These are phyloP conservation scores for Beauveria sp. DNA, from an alignment of 2,329 filamentous ascomycete genomes.

Conservation along the genomic window DNA sequence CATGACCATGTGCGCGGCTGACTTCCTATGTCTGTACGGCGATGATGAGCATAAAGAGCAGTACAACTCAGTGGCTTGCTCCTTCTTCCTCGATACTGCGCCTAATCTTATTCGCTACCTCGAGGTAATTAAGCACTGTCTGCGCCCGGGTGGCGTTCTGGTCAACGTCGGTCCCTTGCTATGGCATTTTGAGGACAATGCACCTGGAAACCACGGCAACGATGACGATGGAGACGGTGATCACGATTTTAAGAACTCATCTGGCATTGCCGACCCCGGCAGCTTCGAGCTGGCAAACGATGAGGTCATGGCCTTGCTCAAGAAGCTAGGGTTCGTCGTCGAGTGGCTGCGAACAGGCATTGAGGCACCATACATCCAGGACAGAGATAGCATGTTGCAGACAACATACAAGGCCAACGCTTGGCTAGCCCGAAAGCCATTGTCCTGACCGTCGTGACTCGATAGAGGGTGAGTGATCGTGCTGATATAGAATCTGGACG, in stretches of 20 bases:
- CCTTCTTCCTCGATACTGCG: slow-evolving; percentile 97
- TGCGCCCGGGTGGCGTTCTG: slow-evolving; percentile 71
- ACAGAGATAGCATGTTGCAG: slow-evolving; percentile 76
- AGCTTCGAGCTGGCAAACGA: slow-evolving; percentile 86
- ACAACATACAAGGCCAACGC: slow-evolving; percentile 72
- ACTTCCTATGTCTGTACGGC: slow-evolving; percentile 83
- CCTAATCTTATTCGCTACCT: slow-evolving; percentile 89
- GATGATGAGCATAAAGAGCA: slow-evolving; percentile 49
- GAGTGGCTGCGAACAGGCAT: slow-evolving; percentile 52
- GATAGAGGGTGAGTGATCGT: not conserved
- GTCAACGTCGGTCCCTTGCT: slow-evolving; percentile 85
- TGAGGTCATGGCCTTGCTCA: slow-evolving; percentile 72
- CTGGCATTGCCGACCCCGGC: slow-evolving; percentile 80
- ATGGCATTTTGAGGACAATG: slow-evolving; percentile 88
- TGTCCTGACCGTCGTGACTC: no score
- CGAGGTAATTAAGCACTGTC: slow-evolving; percentile 70
- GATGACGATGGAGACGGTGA: slow-evolving; percentile 44
- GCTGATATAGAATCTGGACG: not conserved
- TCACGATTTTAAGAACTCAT: slow-evolving; percentile 39
- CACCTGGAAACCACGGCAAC: slow-evolving; percentile 48
- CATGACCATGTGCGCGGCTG: slow-evolving; percentile 90
- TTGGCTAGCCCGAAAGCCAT: slow-evolving; percentile 78
- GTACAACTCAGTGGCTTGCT: slow-evolving; percentile 79
- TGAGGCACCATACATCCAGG: slow-evolving; percentile 81
- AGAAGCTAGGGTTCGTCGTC: slow-evolving; percentile 68